Percentiles rank a stretch among this genome's conserved stretches.
phyloP scores from a whole-genome alignment of 2,329 filamentous ascomycete genomes.

The Claviceps maximensis region DNA sequence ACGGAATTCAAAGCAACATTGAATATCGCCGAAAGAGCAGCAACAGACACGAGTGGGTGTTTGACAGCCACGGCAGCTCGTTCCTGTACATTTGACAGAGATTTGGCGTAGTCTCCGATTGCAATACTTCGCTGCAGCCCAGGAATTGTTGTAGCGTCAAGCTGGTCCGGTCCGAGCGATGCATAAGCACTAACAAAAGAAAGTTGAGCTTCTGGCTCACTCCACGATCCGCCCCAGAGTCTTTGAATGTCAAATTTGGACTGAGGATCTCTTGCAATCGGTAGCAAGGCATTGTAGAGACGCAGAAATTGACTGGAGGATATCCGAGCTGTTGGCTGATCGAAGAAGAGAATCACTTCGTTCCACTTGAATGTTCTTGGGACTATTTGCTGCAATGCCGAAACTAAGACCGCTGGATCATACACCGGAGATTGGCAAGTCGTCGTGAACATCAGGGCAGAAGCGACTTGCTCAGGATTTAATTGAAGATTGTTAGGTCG shows the following conservation, averaged over 20 bases:
- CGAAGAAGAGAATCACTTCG: conserved; percentile 65
- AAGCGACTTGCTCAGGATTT: conserved; percentile 69
- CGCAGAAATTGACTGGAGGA: conserved; percentile 68
- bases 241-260: conserved; percentile 63
- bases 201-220: conserved; percentile 72
- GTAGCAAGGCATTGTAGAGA: conserved; percentile 66
- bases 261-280: conserved; percentile 45
- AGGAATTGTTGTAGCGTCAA: conserved; percentile 78
- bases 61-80: conserved; percentile 52
- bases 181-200: conserved; percentile 89
- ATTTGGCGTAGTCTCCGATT: conserved; percentile 39
- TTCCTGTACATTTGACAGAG: conserved; percentile 35
- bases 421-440: conserved; percentile 43
- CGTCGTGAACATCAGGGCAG: conserved; percentile 55
- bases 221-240: conserved; percentile 86
- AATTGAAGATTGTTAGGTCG: conserved; percentile 46
- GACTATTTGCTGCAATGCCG: conserved; percentile 49
- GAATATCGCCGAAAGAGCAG: conserved; percentile 61
- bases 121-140: conserved; percentile 68
- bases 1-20: conserved; percentile 49
- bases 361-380: conserved; percentile 54
- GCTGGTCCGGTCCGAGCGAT: conserved; percentile 57
- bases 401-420: conserved; percentile 42
- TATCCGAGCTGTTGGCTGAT: conserved; percentile 63
- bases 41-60: conserved; percentile 79